Evolutionary conservation across 2,329 filamentous ascomycete species (phyloP).

Genomic region (Aspergillus glaucus): DNA sequence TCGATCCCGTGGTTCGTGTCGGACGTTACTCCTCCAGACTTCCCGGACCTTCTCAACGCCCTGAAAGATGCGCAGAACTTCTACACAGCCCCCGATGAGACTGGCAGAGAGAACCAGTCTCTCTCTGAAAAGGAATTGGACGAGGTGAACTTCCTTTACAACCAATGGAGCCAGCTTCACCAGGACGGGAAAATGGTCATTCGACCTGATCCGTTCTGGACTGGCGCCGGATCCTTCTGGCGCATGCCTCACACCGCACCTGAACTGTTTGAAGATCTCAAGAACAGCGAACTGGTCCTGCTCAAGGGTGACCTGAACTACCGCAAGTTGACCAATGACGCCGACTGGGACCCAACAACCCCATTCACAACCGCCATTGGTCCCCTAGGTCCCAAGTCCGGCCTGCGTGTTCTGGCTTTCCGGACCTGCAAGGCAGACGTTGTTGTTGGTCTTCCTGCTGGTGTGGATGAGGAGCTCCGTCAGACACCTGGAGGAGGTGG

Average conservation of each 20-base stretch:
- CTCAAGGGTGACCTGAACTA: slow-evolving; percentile 99
- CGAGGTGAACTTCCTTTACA: slow-evolving; percentile 70
- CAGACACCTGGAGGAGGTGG: slow-evolving; percentile 64
- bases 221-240: slow-evolving; percentile 81
- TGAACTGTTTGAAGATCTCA: slow-evolving; percentile 67
- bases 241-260: slow-evolving; percentile 64
- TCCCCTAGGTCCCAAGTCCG: slow-evolving; percentile 72
- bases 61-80: slow-evolving; percentile 72
- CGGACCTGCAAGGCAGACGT: slow-evolving; percentile 96
- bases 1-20: slow-evolving; percentile 97
- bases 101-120: slow-evolving; percentile 51
- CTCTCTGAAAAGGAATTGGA: slow-evolving; percentile 62
- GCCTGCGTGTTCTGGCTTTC: slow-evolving; percentile 76
- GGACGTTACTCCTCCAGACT: slow-evolving; percentile 83
- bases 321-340: slow-evolving; percentile 81
- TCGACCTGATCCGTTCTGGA: slow-evolving; percentile 88
- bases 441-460: slow-evolving; percentile 76
- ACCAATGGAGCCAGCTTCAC: slow-evolving; percentile 73
- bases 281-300: slow-evolving; percentile 77
- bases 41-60: slow-evolving; percentile 70
- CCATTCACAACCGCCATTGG: slow-evolving; percentile 80
- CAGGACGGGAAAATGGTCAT: slow-evolving; percentile 77
- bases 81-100: slow-evolving; percentile 67
- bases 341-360: slow-evolving; percentile 78
- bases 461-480: slow-evolving; percentile 75